Evolutionary conservation across 1,284 basidiomycete genomes (phyloP).

Genomic region (Violaceomyces palustris): DNA sequence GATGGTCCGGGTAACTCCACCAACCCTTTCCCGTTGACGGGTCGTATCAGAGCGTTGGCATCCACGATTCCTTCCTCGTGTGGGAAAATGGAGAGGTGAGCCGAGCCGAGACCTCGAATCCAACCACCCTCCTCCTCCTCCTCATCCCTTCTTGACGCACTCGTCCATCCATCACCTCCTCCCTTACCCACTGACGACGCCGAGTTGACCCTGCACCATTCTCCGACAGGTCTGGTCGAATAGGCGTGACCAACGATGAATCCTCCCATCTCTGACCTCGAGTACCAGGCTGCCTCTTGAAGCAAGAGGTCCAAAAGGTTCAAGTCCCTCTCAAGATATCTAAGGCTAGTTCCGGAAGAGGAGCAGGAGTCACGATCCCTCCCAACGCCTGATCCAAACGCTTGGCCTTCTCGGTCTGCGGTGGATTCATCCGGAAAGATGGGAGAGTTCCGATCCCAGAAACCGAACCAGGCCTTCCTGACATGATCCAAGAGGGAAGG

Average conservation of each 20-base stretch:
- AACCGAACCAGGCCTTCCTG: background rate
- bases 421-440: too few relatives aligned
- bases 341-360: background rate
- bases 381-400: too few relatives aligned
- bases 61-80: too few relatives aligned
- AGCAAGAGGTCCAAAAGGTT: conserved; percentile 8
- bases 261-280: conserved; percentile 18
- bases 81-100: too few relatives aligned
- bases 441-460: background rate
- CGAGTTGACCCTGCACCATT: conserved; percentile 7
- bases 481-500: background rate
- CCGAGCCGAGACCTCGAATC: too few relatives aligned
- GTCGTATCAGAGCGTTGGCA: too few relatives aligned
- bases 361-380: too few relatives aligned
- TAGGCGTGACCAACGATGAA: conserved; percentile 26
- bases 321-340: conserved; percentile 1
- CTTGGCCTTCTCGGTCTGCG: too few relatives aligned
- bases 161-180: conserved; percentile 17
- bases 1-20: conserved; percentile 2
- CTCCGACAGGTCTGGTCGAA: conserved; percentile 1
- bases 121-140: background rate
- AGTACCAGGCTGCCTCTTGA: conserved; percentile 19
- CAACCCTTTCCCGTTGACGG: background rate
- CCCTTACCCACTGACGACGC: conserved; percentile 26
- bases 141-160: background rate